Conservation (phyloP, 352 stramenopile species). For the Phytophthora sojae region DNA sequence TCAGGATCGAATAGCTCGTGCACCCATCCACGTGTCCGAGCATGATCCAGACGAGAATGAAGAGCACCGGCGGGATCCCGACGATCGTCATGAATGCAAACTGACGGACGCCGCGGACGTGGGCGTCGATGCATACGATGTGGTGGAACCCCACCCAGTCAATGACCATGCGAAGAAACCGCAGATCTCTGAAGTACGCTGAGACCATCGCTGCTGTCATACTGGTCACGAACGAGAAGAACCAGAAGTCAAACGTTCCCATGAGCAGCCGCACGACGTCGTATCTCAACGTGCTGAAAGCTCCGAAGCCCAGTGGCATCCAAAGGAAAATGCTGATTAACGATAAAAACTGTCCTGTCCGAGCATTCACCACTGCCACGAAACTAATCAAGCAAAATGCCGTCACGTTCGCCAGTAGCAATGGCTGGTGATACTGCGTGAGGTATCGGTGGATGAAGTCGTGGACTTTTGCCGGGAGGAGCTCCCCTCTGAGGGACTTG, state of each 20-base stretch:
- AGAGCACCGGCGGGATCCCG: conserved; percentile 20
- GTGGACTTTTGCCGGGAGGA: conserved; percentile 10
- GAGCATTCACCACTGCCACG: conserved; percentile 22
- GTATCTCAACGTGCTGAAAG: conserved; percentile 28
- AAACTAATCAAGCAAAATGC: conserved; percentile 29
- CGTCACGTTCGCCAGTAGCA: conserved; percentile 32
- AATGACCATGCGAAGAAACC: conserved; percentile 28
- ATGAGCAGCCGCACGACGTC: conserved; percentile 37
- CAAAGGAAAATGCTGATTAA: conserved; percentile 27
- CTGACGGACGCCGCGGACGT: conserved; percentile 32
- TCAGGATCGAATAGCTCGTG: conserved; percentile 10
- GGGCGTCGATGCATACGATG: conserved; percentile 36
- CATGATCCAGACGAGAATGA: conserved; percentile 29
- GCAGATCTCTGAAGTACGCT: conserved; percentile 30
- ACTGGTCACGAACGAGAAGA: conserved; percentile 39
- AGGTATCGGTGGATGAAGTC: conserved; percentile 19
- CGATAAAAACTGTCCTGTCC: conserved; percentile 22
- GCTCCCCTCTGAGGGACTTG: conserved; percentile 31
- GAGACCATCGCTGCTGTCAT: conserved; percentile 30
- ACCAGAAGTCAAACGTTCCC: conserved; percentile 48
- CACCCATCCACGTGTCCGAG: conserved; percentile 25
- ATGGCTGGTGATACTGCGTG: conserved; percentile 24
- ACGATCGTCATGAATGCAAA: conserved; percentile 20
- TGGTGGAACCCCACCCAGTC: conserved; percentile 39
- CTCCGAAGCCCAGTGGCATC: conserved; percentile 31